phyloP scores from a whole-genome alignment of 768 basidiomycete genomes.

The Lepiota brunneoincarnata region DNA sequence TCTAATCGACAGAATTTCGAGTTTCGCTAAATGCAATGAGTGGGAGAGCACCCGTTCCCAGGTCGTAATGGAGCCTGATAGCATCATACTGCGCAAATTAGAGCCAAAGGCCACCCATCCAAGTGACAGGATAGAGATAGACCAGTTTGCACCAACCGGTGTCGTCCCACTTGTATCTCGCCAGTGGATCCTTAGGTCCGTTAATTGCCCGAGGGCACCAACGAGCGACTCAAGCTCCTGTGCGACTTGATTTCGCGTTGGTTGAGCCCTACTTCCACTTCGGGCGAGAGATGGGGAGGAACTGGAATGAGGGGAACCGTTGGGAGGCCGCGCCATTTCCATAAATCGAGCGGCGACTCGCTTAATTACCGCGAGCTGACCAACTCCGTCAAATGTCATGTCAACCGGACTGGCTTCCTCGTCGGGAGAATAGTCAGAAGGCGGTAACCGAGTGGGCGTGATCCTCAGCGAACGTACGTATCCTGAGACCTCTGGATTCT shows the following conservation, averaged over 20 bases:
- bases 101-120: background rate
- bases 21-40: background rate
- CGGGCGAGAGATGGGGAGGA: too few relatives aligned
- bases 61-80: slow-evolving; percentile 1
- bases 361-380: slow-evolving; percentile 1
- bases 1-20: background rate
- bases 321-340: background rate
- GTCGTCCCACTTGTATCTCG: background rate
- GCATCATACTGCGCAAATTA: background rate
- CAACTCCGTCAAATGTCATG: background rate
- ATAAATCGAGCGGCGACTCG: background rate
- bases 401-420: background rate
- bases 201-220: background rate
- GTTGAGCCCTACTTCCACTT: background rate
- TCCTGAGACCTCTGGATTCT: background rate
- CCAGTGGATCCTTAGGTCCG: background rate
- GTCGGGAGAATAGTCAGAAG: background rate
- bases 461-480: slow-evolving; percentile 1
- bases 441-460: background rate
- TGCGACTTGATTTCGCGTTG: background rate
- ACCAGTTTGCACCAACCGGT: background rate
- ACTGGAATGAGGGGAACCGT: too few relatives aligned
- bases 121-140: background rate
- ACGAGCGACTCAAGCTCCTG: background rate
- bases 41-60: slow-evolving; percentile 3